phyloP scores from a whole-genome alignment of 176 grass and related monocot species.

The Echinochloa phyllopogon region DNA sequence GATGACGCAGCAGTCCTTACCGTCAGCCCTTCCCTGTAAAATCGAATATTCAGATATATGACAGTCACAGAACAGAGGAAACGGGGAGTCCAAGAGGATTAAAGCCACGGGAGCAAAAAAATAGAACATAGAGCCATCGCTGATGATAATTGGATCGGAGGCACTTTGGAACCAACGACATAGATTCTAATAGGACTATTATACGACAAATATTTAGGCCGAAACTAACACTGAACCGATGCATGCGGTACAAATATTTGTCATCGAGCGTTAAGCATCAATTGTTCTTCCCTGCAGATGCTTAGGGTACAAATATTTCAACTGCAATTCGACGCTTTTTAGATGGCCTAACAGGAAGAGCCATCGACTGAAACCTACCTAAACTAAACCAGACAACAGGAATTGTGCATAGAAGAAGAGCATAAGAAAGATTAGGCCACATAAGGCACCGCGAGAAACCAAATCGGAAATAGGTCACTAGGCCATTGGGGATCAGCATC shows the following conservation, averaged over 20 bases:
- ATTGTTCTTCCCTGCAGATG: not conserved
- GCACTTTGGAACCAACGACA: not conserved
- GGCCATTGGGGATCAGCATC: not conserved
- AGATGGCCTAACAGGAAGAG: not conserved
- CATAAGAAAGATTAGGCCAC: not conserved
- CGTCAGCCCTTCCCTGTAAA: slow-evolving; percentile 66
- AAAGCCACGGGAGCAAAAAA: not conserved
- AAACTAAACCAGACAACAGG: not conserved
- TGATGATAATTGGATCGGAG: not conserved
- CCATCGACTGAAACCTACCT: not conserved
- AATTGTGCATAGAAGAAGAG: not conserved
- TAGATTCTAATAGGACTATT: not conserved
- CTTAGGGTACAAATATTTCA: not conserved
- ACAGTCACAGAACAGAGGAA: not conserved
- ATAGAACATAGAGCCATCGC: not conserved
- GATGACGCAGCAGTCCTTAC: slow-evolving; percentile 48
- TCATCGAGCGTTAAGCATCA: not conserved
- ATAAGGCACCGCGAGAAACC: not conserved
- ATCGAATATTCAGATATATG: not conserved
- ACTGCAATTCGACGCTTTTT: not conserved
- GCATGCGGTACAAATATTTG: not conserved
- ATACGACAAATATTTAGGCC: not conserved
- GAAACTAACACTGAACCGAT: not conserved
- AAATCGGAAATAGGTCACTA: not conserved
- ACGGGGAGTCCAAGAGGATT: not conserved